phyloP scores from a whole-genome alignment of 202 grass and related monocot species.

The Eragrostis tef region DNA sequence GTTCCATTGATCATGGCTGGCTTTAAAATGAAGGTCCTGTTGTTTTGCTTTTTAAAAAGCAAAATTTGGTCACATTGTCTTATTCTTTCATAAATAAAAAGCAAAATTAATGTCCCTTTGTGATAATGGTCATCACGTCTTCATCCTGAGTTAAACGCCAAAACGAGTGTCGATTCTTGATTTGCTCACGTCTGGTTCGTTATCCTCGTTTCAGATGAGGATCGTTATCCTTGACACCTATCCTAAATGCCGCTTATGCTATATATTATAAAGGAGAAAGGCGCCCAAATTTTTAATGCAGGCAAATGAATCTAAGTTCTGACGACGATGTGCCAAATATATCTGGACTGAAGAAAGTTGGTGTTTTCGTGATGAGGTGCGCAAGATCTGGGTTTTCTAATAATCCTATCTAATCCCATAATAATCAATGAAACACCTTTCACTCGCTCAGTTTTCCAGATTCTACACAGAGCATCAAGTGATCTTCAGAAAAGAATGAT shows the following conservation, averaged over 20 bases:
- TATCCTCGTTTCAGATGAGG: neutral
- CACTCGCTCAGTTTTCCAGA: neutral
- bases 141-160: neutral
- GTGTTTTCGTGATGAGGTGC: neutral
- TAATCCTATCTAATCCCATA: neutral
- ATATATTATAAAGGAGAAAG: neutral
- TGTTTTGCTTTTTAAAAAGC: too few species aligned
- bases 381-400: neutral
- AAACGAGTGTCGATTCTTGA: neutral
- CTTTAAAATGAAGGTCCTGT: neutral
- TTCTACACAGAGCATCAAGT: too few species aligned
- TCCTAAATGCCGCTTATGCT: neutral
- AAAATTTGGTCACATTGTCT: too few species aligned
- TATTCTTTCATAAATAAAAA: neutral
- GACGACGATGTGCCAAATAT: neutral
- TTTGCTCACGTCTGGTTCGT: neutral
- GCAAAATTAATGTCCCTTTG: neutral
- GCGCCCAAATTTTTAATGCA: conserved; percentile 2
- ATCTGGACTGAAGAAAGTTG: neutral
- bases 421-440: neutral
- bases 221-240: neutral
- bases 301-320: neutral
- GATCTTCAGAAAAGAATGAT: neutral
- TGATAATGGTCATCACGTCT: neutral
- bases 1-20: neutral